phyloP scores from a whole-genome alignment of 108 stramenopile genomes.

The Cyclotella kingstonii region DNA sequence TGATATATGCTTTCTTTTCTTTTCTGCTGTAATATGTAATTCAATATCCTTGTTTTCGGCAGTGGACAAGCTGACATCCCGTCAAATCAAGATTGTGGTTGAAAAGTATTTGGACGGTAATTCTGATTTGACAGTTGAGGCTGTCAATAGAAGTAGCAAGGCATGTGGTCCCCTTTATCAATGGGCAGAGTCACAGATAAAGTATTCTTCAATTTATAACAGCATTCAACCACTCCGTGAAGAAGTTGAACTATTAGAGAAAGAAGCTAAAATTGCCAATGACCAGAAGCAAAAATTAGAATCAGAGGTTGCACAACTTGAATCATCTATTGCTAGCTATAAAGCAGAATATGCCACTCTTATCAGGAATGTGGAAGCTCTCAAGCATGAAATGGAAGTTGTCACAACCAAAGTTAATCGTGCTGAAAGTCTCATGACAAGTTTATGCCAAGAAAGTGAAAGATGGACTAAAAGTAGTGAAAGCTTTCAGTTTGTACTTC shows the following conservation, averaged over 20 bases:
- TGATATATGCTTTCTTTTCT: no score
- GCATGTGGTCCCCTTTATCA: constrained; percentile 98
- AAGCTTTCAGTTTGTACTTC: constrained; percentile 80
- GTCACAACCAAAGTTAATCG: constrained; percentile 91
- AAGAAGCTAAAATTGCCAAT: constrained; percentile 64
- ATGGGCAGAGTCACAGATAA: constrained; percentile 95
- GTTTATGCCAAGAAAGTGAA: constrained; percentile 92
- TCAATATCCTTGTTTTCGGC: constrained; percentile 13
- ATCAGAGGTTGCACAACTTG: constrained; percentile 80
- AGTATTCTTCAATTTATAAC: constrained; percentile 91
- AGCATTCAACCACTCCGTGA: constrained; percentile 95
- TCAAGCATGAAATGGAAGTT: constrained; percentile 94
- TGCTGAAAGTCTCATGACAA: constrained; percentile 88
- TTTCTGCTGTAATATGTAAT: no score
- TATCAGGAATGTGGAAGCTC: constrained; percentile 93
- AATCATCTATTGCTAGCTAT: constrained; percentile 88
- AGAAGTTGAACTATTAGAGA: constrained; percentile 90
- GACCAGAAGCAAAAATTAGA: constrained; percentile 76
- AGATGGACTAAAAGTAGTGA: constrained; percentile 93
- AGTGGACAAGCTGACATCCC: constrained; percentile 78
- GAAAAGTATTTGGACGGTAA: constrained; percentile 87
- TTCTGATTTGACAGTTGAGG: constrained; percentile 62
- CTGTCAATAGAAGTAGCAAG: constrained; percentile 72
- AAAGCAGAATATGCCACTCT: constrained; percentile 96
- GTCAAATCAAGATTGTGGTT: constrained; percentile 80